Conservation (phyloP, 1,284 basidiomycete species). For the Marasmius oreades region DNA sequence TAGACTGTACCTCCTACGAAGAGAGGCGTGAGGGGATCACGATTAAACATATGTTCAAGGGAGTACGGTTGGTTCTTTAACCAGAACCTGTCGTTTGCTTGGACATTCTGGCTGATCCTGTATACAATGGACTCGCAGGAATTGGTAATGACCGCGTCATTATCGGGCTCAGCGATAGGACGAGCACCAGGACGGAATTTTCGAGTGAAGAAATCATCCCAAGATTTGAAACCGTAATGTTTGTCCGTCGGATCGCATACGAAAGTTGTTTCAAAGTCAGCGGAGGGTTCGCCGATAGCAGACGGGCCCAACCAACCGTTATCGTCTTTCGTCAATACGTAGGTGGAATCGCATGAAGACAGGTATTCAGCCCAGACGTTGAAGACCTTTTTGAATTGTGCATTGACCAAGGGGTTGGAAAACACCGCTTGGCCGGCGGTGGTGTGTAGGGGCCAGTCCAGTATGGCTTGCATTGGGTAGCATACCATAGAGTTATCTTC, state of each 20-base stretch:
- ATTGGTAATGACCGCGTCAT: constrained; percentile 31
- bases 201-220: constrained; percentile 56
- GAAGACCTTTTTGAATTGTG: constrained; percentile 8
- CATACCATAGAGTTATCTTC: constrained; percentile 35
- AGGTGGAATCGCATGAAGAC: constrained; percentile 7
- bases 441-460: constrained; percentile 50
- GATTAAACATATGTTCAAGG: constrained; percentile 16
- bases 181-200: constrained; percentile 35
- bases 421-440: constrained; percentile 33
- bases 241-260: constrained; percentile 34
- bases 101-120: constrained; percentile 21
- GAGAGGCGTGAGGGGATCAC: neutral
- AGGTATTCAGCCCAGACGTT: constrained; percentile 12
- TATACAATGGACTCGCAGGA: constrained; percentile 32
- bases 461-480: constrained; percentile 41
- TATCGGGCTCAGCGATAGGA: constrained; percentile 25
- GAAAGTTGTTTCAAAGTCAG: constrained; percentile 29
- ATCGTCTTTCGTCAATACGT: constrained; percentile 4
- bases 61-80: constrained; percentile 32
- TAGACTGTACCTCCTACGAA: constrained; percentile 41
- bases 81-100: constrained; percentile 26
- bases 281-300: neutral
- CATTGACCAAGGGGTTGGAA: constrained; percentile 12
- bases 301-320: constrained; percentile 12
- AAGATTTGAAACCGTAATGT: constrained; percentile 43